Percentiles rank a stretch among this genome's conserved stretches.
Evolutionary conservation across 2,329 filamentous ascomycete species (phyloP).

Genomic region (Diplodia scrobiculata): DNA sequence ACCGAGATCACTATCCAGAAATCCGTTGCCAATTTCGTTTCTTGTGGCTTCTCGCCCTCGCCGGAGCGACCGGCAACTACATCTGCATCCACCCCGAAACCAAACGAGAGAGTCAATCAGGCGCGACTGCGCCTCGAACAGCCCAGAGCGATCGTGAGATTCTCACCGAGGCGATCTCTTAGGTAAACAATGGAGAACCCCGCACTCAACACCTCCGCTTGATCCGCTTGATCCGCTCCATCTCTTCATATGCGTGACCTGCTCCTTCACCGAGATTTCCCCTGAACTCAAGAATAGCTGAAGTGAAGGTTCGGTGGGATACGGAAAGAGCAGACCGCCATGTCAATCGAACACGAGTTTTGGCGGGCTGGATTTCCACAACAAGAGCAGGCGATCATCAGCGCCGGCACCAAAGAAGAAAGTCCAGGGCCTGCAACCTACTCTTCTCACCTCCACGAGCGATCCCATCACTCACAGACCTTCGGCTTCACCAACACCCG

Average conservation of each 20-base stretch:
- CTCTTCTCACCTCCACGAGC: background rate
- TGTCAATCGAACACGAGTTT: no score
- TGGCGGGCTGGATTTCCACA: background rate
- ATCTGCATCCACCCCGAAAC: background rate
- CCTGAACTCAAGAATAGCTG: background rate
- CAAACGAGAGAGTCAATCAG: no score
- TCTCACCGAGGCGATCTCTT: background rate
- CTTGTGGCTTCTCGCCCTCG: background rate
- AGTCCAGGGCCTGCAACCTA: background rate
- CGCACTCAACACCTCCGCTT: background rate
- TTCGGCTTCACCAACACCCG: conserved; percentile 33
- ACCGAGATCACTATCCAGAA: no score
- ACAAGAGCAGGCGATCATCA: background rate
- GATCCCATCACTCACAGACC: background rate
- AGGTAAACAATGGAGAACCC: conserved; percentile 16
- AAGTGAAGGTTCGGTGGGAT: background rate
- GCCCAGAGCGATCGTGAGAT: background rate
- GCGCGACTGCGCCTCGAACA: no score
- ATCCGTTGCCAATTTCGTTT: background rate
- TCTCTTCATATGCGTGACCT: background rate
- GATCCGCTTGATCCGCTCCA: background rate
- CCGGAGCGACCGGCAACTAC: background rate
- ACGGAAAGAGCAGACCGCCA: background rate
- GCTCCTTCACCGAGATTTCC: background rate
- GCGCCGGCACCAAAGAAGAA: background rate